Conservation (phyloP, 768 basidiomycete genomes). For the Suillus fuscotomentosus region DNA sequence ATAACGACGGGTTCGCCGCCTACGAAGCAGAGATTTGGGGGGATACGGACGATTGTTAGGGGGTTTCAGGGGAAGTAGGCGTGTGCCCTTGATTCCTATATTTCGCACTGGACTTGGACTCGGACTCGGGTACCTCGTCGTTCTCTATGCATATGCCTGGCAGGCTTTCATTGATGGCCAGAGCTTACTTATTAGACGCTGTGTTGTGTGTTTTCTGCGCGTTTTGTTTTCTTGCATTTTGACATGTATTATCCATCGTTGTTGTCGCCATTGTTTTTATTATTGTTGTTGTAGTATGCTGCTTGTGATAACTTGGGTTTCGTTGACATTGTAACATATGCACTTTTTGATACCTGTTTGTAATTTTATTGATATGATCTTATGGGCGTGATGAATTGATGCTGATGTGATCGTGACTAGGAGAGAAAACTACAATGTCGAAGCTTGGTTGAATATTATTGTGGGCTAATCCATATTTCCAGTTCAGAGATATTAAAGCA, state of each 20-base stretch:
- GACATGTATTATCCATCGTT: neutral
- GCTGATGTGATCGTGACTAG: neutral
- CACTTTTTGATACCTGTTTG: slow-evolving; percentile 3
- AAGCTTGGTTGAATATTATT: neutral
- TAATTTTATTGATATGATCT: neutral
- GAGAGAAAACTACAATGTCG: neutral
- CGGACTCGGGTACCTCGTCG: neutral
- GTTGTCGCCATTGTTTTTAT: neutral
- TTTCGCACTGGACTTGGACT: neutral
- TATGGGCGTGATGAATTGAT: neutral
- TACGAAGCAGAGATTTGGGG: slow-evolving; percentile 42
- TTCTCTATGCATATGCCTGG: neutral
- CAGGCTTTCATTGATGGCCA: neutral
- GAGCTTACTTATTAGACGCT: neutral
- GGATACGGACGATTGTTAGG: slow-evolving; percentile 49
- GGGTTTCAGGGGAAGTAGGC: slow-evolving; percentile 34
- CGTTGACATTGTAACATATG: slow-evolving; percentile 3
- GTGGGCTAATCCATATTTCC: neutral
- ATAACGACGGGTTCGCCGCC: slow-evolving; percentile 28
- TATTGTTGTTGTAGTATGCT: neutral
- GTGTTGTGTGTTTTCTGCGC: neutral
- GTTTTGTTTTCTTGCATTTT: slow-evolving; percentile 5
- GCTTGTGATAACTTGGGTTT: slow-evolving; percentile 1
- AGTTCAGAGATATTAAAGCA: neutral
- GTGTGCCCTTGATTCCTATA: neutral